Evolutionary conservation across 2,329 filamentous ascomycete species (phyloP).

Genomic region (Xylaria sp.): DNA sequence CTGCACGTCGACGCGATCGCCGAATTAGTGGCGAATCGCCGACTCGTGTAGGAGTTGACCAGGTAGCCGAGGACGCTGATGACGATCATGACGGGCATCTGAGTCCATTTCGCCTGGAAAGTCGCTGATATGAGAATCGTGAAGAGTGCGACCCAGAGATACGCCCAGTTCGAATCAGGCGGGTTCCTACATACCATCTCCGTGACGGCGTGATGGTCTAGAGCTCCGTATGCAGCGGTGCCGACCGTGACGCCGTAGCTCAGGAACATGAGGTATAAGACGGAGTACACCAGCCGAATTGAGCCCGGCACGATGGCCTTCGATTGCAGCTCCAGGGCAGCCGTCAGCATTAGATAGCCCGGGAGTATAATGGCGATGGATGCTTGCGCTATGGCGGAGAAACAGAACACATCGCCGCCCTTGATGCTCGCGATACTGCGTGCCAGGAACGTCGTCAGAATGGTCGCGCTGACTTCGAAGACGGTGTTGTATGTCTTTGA

Average conservation of each 20-base stretch:
- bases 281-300: slow-evolving; percentile 66
- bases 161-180: slow-evolving; percentile 46
- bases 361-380: slow-evolving; percentile 67
- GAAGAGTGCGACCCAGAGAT: slow-evolving; percentile 64
- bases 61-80: slow-evolving; percentile 71
- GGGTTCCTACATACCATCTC: slow-evolving; percentile 40
- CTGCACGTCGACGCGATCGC: slow-evolving; percentile 75
- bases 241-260: slow-evolving; percentile 65
- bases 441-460: slow-evolving; percentile 61
- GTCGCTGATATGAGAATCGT: slow-evolving; percentile 67
- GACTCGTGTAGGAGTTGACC: slow-evolving; percentile 67
- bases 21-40: slow-evolving; percentile 61
- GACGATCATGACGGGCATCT: slow-evolving; percentile 68
- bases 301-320: slow-evolving; percentile 63
- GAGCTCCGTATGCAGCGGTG: slow-evolving; percentile 46
- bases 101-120: slow-evolving; percentile 76
- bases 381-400: slow-evolving; percentile 63
- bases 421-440: slow-evolving; percentile 61
- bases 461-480: slow-evolving; percentile 48
- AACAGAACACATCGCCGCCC: slow-evolving; percentile 58
- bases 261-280: slow-evolving; percentile 66
- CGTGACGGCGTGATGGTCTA: slow-evolving; percentile 41
- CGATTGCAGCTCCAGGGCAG: slow-evolving; percentile 60
- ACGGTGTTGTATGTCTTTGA: slow-evolving; percentile 62
- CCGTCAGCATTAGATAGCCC: slow-evolving; percentile 51